phyloP scores from a whole-genome alignment of 2,329 filamentous ascomycete species.

The Ophiocordyceps unilateralis region DNA sequence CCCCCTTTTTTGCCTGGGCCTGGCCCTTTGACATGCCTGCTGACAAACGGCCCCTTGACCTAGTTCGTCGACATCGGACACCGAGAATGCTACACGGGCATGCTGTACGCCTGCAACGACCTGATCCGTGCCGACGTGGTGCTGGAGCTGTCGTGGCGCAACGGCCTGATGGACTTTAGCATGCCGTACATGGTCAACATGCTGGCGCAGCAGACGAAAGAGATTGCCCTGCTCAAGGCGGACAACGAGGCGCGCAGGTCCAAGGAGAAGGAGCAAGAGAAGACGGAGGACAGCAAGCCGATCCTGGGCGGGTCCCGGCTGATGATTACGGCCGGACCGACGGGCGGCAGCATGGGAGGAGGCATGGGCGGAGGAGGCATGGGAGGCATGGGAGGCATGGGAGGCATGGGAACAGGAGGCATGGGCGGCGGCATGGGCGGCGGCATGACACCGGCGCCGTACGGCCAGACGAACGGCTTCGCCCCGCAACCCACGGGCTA shows the following conservation, averaged over 20 bases:
- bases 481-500: constrained; percentile 76
- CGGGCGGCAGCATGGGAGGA: constrained; percentile 13
- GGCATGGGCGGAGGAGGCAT: constrained; percentile 16
- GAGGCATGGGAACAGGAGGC: too few species aligned
- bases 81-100: constrained; percentile 98
- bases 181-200: constrained; percentile 99
- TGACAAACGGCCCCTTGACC: background rate
- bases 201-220: constrained; percentile 74
- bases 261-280: constrained; percentile 53
- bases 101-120: constrained; percentile 97
- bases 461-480: constrained; percentile 68
- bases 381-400: constrained; percentile 20
- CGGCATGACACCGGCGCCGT: constrained; percentile 46
- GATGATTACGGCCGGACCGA: constrained; percentile 88
- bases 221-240: constrained; percentile 71
- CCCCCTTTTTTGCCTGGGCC: too few species aligned
- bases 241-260: constrained; percentile 92
- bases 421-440: constrained; percentile 23
- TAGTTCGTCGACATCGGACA: constrained; percentile 98
- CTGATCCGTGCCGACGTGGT: constrained; percentile 85
- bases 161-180: constrained; percentile 87
- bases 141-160: constrained; percentile 91
- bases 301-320: constrained; percentile 78
- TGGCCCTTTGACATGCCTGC: too few species aligned
- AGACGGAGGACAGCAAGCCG: constrained; percentile 82